These are phyloP conservation scores for Eucalyptus cloeziana DNA, from an alignment of 345 rosid species.

Conservation along the genomic window DNA sequence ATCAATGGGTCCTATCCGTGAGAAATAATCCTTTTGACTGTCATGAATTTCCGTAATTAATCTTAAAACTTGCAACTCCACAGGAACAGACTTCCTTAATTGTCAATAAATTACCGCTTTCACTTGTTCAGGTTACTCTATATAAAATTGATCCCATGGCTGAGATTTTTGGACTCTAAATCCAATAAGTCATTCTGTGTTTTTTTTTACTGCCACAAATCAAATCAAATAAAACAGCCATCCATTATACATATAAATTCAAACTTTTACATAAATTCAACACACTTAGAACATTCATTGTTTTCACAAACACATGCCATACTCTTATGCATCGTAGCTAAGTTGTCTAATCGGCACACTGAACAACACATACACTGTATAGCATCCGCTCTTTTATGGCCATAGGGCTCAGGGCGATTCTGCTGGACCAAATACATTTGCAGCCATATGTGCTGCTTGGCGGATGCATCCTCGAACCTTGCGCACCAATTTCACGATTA, in stretches of 20 bases:
- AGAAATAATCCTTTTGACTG: neutral
- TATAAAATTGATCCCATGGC: neutral
- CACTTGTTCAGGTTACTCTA: neutral
- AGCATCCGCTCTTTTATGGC: too few species aligned
- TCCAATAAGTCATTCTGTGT: neutral
- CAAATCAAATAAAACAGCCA: neutral
- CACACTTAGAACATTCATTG: neutral
- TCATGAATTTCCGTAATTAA: neutral
- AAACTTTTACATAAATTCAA: neutral
- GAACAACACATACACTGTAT: too few species aligned
- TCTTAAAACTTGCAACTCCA: neutral
- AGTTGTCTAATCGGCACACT: too few species aligned
- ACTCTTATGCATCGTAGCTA: too few species aligned
- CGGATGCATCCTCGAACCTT: fast-evolving
- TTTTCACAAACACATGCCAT: too few species aligned
- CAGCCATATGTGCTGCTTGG: too few species aligned
- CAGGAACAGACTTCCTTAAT: neutral
- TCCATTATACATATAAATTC: neutral
- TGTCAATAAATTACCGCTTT: neutral
- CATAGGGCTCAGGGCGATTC: too few species aligned
- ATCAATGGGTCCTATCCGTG: neutral
- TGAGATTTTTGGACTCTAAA: neutral
- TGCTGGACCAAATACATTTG: too few species aligned
- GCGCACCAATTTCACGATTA: neutral
- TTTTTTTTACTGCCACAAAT: too few species aligned